These are phyloP conservation scores for Dillenia suffruticosa DNA, from an alignment of 164 flowering plant genomes.

Conservation along the genomic window DNA sequence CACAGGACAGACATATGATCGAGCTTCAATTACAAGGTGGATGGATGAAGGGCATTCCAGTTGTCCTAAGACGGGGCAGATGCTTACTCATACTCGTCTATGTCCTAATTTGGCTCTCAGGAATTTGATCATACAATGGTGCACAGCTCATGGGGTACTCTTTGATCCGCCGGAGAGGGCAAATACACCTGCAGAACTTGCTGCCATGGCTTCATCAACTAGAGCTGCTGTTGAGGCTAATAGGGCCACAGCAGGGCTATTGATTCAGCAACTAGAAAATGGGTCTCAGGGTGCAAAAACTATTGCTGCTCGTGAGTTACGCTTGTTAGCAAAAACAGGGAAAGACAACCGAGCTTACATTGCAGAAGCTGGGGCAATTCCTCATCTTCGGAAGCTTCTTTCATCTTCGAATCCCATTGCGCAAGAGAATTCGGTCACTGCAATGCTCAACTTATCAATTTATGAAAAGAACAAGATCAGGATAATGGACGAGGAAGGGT, in stretches of 20 bases:
- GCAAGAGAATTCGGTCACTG: conserved; percentile 95
- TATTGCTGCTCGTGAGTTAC: conserved; percentile 74
- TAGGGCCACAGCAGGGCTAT: conserved; percentile 65
- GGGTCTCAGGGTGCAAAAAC: conserved; percentile 58
- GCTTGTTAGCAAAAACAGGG: conserved; percentile 81
- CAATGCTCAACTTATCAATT: conserved; percentile 86
- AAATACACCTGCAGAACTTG: conserved; percentile 37
- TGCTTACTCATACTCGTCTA: conserved; percentile 56
- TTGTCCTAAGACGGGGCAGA: conserved; percentile 92
- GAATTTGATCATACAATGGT: conserved; percentile 80
- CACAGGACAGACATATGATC: conserved; percentile 97
- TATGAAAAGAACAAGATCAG: conserved; percentile 73
- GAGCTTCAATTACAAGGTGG: conserved; percentile 72
- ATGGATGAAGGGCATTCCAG: conserved; percentile 79
- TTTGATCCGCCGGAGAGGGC: conserved; percentile 48
- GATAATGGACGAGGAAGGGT: conserved; percentile 80
- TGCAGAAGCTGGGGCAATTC: conserved; percentile 95
- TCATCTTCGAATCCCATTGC: conserved; percentile 52
- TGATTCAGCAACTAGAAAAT: conserved; percentile 54
- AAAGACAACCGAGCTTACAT: conserved; percentile 84
- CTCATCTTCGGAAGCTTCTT: conserved; percentile 63
- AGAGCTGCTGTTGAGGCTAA: conserved; percentile 81
- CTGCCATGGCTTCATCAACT: conserved; percentile 34
- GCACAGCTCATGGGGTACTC: conserved; percentile 55
- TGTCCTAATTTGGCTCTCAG: conserved; percentile 79